Evolutionary conservation across 2,329 filamentous ascomycete genomes (phyloP).

Genomic region (Plectosphaerella cucumerina): DNA sequence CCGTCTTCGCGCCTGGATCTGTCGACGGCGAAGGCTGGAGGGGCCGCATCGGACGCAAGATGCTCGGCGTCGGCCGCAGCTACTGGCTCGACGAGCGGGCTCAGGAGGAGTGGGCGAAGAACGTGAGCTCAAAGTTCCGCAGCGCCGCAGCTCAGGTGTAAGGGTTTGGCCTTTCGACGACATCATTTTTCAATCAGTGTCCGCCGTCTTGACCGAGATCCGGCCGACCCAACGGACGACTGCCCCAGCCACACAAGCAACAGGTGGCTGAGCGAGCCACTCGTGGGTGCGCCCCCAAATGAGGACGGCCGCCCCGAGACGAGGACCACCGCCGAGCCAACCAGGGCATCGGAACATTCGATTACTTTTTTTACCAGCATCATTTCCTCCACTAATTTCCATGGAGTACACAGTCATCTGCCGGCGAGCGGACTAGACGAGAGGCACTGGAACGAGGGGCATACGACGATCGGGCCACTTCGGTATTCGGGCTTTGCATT

Average conservation of each 20-base stretch:
- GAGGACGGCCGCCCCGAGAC: not conserved
- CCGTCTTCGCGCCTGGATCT: slow-evolving; percentile 63
- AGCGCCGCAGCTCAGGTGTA: slow-evolving; percentile 4
- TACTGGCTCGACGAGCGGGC: slow-evolving; percentile 78
- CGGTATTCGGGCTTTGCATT: not conserved
- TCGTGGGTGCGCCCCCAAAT: not conserved
- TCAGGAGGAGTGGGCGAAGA: slow-evolving; percentile 65
- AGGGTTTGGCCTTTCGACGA: not conserved
- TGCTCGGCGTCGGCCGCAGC: slow-evolving; percentile 68
- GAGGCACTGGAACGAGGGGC: no score
- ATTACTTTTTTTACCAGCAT: no score
- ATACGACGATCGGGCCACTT: not conserved
- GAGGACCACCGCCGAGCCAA: not conserved
- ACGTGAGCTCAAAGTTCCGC: slow-evolving; percentile 39
- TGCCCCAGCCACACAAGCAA: not conserved
- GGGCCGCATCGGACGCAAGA: slow-evolving; percentile 71
- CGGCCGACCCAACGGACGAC: no score
- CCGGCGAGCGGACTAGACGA: no score
- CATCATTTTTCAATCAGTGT: not conserved
- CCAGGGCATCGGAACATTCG: no score
- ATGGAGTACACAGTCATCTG: no score
- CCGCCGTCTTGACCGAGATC: not conserved
- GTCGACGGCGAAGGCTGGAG: slow-evolving; percentile 76
- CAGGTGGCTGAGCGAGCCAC: not conserved
- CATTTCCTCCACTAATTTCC: no score